Conservation (phyloP, 805 yeast species). For the Yamadazyma olivae region DNA sequence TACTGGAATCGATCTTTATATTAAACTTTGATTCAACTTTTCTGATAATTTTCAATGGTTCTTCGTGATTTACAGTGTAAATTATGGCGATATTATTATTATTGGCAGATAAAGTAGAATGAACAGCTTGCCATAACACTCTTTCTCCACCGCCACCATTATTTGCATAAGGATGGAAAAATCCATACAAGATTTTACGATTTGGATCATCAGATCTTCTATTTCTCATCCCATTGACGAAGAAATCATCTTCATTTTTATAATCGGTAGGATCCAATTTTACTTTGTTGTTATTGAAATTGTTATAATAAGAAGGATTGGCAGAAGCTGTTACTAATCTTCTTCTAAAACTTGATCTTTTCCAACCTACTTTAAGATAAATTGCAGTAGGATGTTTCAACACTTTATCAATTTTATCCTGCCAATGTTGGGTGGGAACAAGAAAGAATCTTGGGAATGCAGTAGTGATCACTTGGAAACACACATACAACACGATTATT, state of each 20-base stretch:
- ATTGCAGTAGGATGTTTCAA: constrained; percentile 31
- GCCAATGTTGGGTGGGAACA: constrained; percentile 40
- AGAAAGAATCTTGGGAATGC: constrained; percentile 33
- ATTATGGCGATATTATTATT: constrained; percentile 56
- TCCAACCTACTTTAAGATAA: constrained; percentile 32
- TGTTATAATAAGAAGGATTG: constrained; percentile 37
- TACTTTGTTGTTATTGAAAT: constrained; percentile 34
- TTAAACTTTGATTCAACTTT: constrained; percentile 58
- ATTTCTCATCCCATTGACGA: constrained; percentile 24
- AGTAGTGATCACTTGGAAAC: not conserved
- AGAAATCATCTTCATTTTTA: constrained; percentile 17
- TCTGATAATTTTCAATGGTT: constrained; percentile 46
- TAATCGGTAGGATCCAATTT: constrained; percentile 29
- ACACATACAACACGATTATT: not conserved
- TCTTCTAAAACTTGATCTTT: constrained; percentile 38
- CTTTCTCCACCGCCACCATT: constrained; percentile 99
- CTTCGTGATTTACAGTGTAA: constrained; percentile 66
- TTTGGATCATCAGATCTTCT: constrained; percentile 33
- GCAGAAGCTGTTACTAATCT: constrained; percentile 33
- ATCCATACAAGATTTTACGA: constrained; percentile 62
- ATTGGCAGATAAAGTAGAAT: constrained; percentile 54
- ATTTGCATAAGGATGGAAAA: constrained; percentile 92
- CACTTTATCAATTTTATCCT: constrained; percentile 29
- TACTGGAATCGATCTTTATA: constrained; percentile 42
- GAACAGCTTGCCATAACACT: constrained; percentile 92